Percentiles rank a stretch among this genome's conserved stretches.
These are phyloP conservation scores for Hemisphaericaspora xylofermentans DNA, from an alignment of 1,139 yeast species.

Conservation along the genomic window DNA sequence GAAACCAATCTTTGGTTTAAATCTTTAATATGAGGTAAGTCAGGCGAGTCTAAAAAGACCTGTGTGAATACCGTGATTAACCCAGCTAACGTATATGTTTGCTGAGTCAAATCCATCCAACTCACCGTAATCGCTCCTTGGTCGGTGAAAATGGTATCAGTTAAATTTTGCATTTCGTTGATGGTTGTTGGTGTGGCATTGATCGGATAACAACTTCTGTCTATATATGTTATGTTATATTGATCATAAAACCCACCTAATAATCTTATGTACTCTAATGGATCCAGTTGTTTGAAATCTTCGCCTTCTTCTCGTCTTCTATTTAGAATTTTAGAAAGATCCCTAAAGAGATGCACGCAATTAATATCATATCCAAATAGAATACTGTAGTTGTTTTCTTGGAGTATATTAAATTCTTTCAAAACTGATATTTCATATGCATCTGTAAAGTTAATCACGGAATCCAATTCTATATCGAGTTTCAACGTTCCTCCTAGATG, in stretches of 20 bases:
- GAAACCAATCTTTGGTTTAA: conserved; percentile 27
- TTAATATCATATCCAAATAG: conserved; percentile 56
- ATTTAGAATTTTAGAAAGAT: conserved; percentile 48
- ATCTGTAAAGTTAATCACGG: conserved; percentile 46
- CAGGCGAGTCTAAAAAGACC: conserved; percentile 31
- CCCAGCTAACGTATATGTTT: conserved; percentile 30
- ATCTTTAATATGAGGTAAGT: conserved; percentile 28
- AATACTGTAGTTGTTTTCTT: conserved; percentile 50
- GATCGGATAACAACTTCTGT: conserved; percentile 9
- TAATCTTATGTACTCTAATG: conserved; percentile 24
- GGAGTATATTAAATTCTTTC: conserved; percentile 29
- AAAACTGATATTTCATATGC: conserved; percentile 36
- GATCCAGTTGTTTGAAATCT: conserved; percentile 12
- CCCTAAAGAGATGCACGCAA: conserved; percentile 45
- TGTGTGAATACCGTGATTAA: conserved; percentile 26
- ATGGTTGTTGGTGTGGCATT: conserved; percentile 4
- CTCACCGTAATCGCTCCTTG: conserved; percentile 16
- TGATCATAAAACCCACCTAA: conserved; percentile 26
- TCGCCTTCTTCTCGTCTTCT: conserved; percentile 28
- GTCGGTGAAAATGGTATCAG: conserved; percentile 10
- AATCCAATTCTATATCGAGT: conserved; percentile 46
- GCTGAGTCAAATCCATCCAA: conserved; percentile 38
- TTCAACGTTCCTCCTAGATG: conserved; percentile 60
- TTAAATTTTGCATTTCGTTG: conserved; percentile 9
- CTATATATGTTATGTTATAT: conserved; percentile 12